phyloP scores from a whole-genome alignment of 108 stramenopile genomes.

The Aurantiochytrium sp. region DNA sequence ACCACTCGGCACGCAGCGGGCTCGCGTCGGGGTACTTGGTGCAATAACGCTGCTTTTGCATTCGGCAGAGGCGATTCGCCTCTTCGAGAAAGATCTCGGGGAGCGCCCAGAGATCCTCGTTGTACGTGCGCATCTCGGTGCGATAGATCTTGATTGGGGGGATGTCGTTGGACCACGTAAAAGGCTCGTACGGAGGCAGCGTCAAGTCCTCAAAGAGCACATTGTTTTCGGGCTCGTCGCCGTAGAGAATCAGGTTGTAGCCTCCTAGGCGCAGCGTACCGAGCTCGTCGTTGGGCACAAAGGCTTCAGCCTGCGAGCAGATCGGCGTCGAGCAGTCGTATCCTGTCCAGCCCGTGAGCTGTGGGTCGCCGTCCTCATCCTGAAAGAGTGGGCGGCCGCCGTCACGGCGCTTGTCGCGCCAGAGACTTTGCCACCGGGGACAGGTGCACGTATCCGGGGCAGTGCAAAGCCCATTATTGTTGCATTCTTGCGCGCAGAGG shows the following conservation, averaged over 20 bases:
- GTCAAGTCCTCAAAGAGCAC: background rate
- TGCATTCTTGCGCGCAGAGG: conserved; percentile 66
- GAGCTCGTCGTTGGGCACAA: conserved; percentile 52
- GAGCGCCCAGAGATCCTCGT: background rate
- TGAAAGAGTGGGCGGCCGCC: conserved; percentile 69
- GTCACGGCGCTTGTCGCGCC: conserved; percentile 58
- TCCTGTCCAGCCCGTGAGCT: conserved; percentile 79
- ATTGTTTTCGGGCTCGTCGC: background rate
- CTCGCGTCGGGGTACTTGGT: background rate
- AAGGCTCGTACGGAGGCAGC: background rate
- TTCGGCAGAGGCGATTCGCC: background rate
- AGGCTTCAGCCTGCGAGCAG: conserved; percentile 71
- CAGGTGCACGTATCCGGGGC: conserved; percentile 66
- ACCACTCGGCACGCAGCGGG: background rate
- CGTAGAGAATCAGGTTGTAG: background rate
- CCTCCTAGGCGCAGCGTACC: conserved; percentile 36
- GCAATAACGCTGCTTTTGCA: background rate
- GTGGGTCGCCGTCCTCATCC: conserved; percentile 67
- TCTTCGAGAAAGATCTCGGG: background rate
- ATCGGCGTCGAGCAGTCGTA: conserved; percentile 74
- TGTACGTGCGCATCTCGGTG: background rate
- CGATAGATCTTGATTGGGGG: background rate
- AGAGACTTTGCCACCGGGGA: conserved; percentile 57
- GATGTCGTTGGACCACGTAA: background rate
- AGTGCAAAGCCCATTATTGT: conserved; percentile 58